A percentile compares a stretch with the other conserved stretches of the same genome.
These are phyloP conservation scores for Iberis pinnata DNA, from an alignment of 345 rosid species.

Conservation along the genomic window DNA sequence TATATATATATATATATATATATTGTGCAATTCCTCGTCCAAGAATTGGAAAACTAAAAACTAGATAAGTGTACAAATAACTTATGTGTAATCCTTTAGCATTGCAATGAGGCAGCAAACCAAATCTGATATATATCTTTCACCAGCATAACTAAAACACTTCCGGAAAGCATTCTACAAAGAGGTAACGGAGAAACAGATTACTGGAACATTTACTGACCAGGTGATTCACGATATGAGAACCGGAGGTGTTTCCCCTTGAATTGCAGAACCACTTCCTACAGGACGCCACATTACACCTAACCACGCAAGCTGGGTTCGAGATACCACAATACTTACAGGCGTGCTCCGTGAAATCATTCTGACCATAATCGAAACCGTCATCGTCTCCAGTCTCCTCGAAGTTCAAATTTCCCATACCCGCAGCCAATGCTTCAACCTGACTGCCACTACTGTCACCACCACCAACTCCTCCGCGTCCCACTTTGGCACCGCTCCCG, in stretches of 20 bases:
- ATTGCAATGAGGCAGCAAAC: no score
- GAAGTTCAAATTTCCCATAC: conserved; percentile 78
- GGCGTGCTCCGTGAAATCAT: conserved; percentile 83
- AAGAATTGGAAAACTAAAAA: neutral
- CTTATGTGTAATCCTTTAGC: neutral
- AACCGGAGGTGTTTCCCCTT: conserved; percentile 96
- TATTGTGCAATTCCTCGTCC: neutral
- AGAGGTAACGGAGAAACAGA: no score
- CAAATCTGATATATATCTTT: no score
- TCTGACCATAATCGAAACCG: conserved; percentile 67
- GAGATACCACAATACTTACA: conserved; percentile 97
- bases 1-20: conserved; percentile 26
- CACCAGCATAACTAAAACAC: conserved; percentile 6
- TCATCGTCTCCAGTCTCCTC: conserved; percentile 93
- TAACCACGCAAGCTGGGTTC: conserved; percentile 93
- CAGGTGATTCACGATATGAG: conserved; percentile 97
- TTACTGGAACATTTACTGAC: conserved; percentile 37
- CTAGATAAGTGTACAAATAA: no score
- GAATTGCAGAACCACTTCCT: conserved; percentile 99
- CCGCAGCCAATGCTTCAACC: conserved; percentile 67
- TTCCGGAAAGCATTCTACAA: no score
- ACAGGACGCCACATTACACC: conserved; percentile 97
- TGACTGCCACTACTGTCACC: conserved; percentile 37
- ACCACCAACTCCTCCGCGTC: conserved; percentile 34
- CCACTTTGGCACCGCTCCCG: conserved; percentile 35